Evolutionary conservation across 208 protist species (phyloP).

Genomic region (Leishmania lainsoni): DNA sequence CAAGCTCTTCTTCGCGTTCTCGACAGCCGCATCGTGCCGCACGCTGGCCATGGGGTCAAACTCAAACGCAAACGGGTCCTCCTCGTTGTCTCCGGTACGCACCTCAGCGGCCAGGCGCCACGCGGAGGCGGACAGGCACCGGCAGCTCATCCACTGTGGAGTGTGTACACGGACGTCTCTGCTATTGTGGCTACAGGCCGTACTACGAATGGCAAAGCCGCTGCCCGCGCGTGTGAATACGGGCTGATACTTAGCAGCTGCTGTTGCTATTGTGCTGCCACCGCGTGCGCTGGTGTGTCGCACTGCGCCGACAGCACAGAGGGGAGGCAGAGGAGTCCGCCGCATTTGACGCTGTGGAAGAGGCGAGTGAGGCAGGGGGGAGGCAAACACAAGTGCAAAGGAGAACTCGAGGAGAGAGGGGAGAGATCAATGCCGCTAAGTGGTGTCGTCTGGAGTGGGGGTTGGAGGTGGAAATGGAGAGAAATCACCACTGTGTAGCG

Average conservation of each 20-base stretch:
- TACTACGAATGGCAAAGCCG: neutral
- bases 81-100: neutral
- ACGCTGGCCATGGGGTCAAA: slow-evolving; percentile 84
- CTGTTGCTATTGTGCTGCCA: neutral
- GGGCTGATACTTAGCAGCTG: neutral
- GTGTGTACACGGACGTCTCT: neutral
- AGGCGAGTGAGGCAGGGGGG: neutral
- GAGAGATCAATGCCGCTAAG: too few relatives aligned
- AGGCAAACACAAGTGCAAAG: neutral
- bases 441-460: too few relatives aligned
- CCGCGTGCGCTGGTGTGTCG: neutral
- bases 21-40: slow-evolving; percentile 73
- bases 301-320: neutral
- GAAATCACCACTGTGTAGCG: neutral
- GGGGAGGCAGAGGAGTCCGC: neutral
- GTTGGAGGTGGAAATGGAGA: neutral
- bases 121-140: neutral
- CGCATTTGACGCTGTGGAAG: neutral
- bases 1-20: slow-evolving; percentile 60
- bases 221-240: neutral
- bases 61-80: slow-evolving; percentile 48
- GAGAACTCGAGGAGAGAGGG: neutral
- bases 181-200: neutral
- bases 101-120: neutral
- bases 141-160: neutral